Conservation (phyloP, 2,329 filamentous ascomycete species). For the Bipolaris zeicola region DNA sequence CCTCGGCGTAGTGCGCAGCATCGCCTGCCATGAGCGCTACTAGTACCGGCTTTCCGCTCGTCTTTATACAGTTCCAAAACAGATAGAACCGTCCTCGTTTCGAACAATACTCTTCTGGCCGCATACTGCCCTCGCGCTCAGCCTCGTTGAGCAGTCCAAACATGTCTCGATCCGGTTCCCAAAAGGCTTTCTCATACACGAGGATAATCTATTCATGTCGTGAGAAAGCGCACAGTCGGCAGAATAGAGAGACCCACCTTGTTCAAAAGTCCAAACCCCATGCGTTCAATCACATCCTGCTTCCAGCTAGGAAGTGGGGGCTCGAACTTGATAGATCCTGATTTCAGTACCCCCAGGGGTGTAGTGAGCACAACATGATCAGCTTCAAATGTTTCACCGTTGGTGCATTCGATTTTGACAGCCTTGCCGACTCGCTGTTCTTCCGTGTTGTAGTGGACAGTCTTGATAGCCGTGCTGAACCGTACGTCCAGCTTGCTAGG, state of each 20-base stretch:
- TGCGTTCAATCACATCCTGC: conserved; percentile 73
- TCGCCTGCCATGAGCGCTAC: conserved; percentile 96
- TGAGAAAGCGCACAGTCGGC: conserved; percentile 11
- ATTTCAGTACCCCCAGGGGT: conserved; percentile 88
- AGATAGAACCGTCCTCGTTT: conserved; percentile 93
- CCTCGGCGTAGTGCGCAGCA: conserved; percentile 86
- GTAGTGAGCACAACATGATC: conserved; percentile 90
- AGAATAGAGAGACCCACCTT: conserved; percentile 61
- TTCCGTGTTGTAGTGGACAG: conserved; percentile 65
- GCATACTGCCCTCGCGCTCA: conserved; percentile 69
- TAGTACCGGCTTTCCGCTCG: conserved; percentile 81
- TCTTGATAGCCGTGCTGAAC: conserved; percentile 73
- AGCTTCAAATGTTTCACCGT: conserved; percentile 78
- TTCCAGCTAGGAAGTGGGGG: conserved; percentile 91
- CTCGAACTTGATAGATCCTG: conserved; percentile 81
- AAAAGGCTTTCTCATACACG: conserved; percentile 87
- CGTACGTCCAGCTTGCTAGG: conserved; percentile 79
- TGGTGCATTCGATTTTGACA: conserved; percentile 65
- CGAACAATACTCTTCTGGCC: conserved; percentile 77
- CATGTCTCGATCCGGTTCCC: conserved; percentile 88
- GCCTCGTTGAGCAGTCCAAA: conserved; percentile 88
- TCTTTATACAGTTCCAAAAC: conserved; percentile 95
- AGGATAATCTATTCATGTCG: conserved; percentile 66
- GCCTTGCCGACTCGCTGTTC: conserved; percentile 28
- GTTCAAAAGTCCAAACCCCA: conserved; percentile 93